Evolutionary conservation across 352 stramenopile genomes (phyloP), one percentile per base, ranked within the genome.

Genomic region (Globisporangium heterothallicum): DNA sequence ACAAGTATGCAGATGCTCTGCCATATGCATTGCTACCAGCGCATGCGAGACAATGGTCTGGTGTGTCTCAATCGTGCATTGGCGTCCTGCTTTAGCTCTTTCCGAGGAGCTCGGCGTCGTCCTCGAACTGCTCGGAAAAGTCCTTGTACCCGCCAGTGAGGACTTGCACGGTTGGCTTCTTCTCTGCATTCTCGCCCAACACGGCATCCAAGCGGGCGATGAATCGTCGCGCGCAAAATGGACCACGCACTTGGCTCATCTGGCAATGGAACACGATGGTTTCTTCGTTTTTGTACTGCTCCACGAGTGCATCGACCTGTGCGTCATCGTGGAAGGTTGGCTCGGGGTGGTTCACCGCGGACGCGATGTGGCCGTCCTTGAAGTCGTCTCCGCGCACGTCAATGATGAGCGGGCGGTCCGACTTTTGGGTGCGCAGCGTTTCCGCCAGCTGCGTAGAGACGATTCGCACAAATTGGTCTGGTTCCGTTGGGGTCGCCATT

Each of bases 201-300:
- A 72, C 47, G 24, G 32, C 32, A 1, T 74, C 60, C 54, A 88
- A 62, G 21, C 82, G 74, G 50, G 66, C 60, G 42, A 78, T 68
- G 45, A 93, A 91, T 29, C 82, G 80, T 42, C 80, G 77, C 38
- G 82, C 82, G 53, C 82, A 93, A n/a, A 72, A 76, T 19, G 82
- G 82, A 3, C 78, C 82, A 29, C 82, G 82, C 42, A 93, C 68
- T 58, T 93, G 82, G 32, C 79, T 94, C 74, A 89, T 70, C 76
- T 89, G 88, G 68, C 83, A 94, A 65, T 94, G 83, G 56, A 94
- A 92, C 19, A 94, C 73, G 61, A 94, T 68, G 46, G 67, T 56
- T 26, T 78, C 61, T 40, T 80, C 63, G 46, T 74, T 51, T 52
- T 83, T 74, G 62, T 79, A 88, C 32, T 72, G 70, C 19, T 67